Conservation (phyloP, 73 alveolate species). For the Paramecium pentaurelia region DNA sequence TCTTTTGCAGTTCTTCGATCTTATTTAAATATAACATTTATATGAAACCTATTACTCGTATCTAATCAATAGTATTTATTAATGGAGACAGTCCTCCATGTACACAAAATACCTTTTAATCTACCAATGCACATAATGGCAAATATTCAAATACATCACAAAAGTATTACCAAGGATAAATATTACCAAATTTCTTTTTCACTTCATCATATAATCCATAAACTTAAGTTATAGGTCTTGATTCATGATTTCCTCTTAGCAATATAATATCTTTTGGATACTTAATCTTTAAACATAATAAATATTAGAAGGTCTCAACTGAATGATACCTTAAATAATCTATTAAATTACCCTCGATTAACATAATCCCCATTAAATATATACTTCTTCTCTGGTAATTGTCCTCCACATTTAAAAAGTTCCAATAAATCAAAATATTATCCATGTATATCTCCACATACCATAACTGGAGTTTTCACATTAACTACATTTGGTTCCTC, state of each 20-base stretch:
- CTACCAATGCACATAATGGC: slow-evolving; percentile 88
- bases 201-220: slow-evolving; percentile 95
- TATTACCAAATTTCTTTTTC: slow-evolving; percentile 89
- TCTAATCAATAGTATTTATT: slow-evolving; percentile 63
- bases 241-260: slow-evolving; percentile 92
- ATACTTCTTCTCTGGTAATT: slow-evolving; percentile 69
- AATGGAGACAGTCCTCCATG: slow-evolving; percentile 96
- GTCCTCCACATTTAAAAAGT: slow-evolving; percentile 75
- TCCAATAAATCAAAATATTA: slow-evolving; percentile 91
- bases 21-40: background rate
- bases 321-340: slow-evolving; percentile 67
- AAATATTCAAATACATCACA: slow-evolving; percentile 88
- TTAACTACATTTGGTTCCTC: slow-evolving; percentile 95
- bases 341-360: slow-evolving; percentile 76
- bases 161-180: slow-evolving; percentile 93
- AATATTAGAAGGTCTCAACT: slow-evolving; percentile 90
- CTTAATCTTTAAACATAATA: slow-evolving; percentile 83
- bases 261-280: slow-evolving; percentile 84
- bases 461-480: slow-evolving; percentile 94
- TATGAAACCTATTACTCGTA: slow-evolving; percentile 58
- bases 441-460: slow-evolving; percentile 98
- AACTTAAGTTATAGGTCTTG: slow-evolving; percentile 79
- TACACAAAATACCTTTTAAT: slow-evolving; percentile 79
- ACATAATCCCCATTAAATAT: slow-evolving; percentile 90
- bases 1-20: slow-evolving; percentile 84